Percentiles rank a stretch among this genome's conserved stretches.
phyloP scores from a whole-genome alignment of 257 asterid genomes.

The Capsicum rhomboideum region DNA sequence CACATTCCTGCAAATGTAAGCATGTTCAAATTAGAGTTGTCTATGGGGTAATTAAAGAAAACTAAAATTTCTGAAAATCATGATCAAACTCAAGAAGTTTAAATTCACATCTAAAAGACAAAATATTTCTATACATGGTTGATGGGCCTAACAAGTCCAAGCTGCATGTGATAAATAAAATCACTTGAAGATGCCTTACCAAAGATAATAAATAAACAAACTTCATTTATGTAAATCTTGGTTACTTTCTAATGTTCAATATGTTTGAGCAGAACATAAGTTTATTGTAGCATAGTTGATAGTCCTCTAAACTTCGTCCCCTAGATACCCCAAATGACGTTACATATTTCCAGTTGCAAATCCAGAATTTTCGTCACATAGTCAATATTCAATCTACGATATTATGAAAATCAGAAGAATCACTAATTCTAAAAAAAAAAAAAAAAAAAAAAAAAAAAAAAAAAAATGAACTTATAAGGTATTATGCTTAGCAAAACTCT shows the following conservation, averaged over 20 bases:
- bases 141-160: background rate
- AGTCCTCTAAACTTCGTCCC: background rate
- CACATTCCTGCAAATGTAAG: slow-evolving; percentile 57
- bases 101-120: background rate
- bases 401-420: background rate
- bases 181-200: background rate
- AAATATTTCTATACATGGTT: background rate
- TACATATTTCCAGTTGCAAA: background rate
- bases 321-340: background rate
- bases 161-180: background rate
- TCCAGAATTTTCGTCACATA: background rate
- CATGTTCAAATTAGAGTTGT: slow-evolving; percentile 2
- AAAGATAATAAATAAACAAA: background rate
- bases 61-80: background rate
- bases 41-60: background rate
- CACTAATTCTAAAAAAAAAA: background rate
- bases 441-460: background rate
- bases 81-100: background rate
- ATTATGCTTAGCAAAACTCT: background rate
- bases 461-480: background rate
- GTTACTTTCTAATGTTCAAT: background rate
- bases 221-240: background rate
- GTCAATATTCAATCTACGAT: background rate
- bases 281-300: background rate
- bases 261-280: background rate